These are phyloP conservation scores for Fusarium sp. DNA, from an alignment of 2,329 filamentous ascomycete species.

Conservation along the genomic window DNA sequence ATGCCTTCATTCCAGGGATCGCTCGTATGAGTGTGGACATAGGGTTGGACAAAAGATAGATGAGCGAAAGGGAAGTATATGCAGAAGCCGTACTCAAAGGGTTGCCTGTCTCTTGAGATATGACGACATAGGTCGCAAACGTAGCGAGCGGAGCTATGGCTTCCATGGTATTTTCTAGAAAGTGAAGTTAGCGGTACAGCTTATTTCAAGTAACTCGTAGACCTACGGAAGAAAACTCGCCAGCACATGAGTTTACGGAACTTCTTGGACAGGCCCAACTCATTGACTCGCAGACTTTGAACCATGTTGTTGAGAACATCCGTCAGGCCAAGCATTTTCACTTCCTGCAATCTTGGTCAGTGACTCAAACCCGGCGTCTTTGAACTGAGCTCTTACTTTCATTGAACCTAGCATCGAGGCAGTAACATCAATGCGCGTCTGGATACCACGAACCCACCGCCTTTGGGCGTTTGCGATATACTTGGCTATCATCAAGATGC, in stretches of 20 bases:
- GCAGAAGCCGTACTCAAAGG: slow-evolving; percentile 15
- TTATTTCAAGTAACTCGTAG: accelerated
- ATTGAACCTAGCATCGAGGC: slow-evolving; percentile 17
- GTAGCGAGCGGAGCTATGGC: slow-evolving; percentile 9
- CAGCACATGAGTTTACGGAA: slow-evolving; percentile 2
- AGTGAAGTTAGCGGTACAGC: accelerated
- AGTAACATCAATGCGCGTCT: slow-evolving; percentile 19
- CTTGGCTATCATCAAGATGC: slow-evolving; percentile 5
- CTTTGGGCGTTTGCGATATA: slow-evolving; percentile 19
- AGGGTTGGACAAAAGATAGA: slow-evolving; percentile 14
- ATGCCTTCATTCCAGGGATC: neutral
- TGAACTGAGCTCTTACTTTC: neutral
- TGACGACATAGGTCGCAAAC: slow-evolving; percentile 19
- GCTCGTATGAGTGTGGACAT: slow-evolving; percentile 4
- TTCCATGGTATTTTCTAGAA: neutral
- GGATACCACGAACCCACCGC: slow-evolving; percentile 16
- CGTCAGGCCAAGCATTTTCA: slow-evolving; percentile 13
- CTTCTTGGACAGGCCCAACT: slow-evolving; percentile 2
- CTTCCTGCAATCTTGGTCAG: neutral
- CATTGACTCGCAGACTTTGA: neutral
- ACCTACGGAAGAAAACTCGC: neutral
- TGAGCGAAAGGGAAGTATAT: slow-evolving; percentile 20
- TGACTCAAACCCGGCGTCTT: accelerated
- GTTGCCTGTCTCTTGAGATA: slow-evolving; percentile 8
- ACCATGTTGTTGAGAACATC: slow-evolving; percentile 13